These are phyloP conservation scores for Phaeodactylum tricornutum DNA, from an alignment of 108 stramenopile genomes.

Conservation along the genomic window DNA sequence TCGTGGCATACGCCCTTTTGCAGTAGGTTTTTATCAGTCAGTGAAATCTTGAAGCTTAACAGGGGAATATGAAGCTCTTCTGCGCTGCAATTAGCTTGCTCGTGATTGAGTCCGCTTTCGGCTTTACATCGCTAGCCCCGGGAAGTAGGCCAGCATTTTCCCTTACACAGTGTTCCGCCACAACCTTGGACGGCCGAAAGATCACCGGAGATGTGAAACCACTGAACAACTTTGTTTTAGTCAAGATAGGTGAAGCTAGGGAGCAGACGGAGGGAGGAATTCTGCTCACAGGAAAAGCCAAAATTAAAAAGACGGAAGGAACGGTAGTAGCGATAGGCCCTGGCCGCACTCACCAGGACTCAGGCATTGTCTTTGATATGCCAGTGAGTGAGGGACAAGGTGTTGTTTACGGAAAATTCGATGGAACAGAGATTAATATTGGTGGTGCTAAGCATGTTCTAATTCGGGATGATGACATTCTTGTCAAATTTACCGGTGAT, in stretches of 20 bases:
- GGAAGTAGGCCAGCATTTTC: too few relatives aligned
- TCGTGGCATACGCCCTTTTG: too few relatives aligned
- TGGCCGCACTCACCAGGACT: constrained; percentile 68
- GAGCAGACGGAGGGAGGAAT: constrained; percentile 75
- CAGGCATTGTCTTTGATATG: constrained; percentile 58
- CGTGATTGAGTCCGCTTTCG: too few relatives aligned
- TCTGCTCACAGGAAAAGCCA: constrained; percentile 70
- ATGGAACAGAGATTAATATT: constrained; percentile 81
- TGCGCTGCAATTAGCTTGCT: too few relatives aligned
- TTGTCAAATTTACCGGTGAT: constrained; percentile 70
- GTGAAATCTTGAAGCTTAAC: too few relatives aligned
- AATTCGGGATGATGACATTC: constrained; percentile 79
- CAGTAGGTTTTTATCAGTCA: too few relatives aligned
- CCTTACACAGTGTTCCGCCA: too few relatives aligned
- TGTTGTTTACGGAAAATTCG: constrained; percentile 84
- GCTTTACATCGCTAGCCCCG: too few relatives aligned
- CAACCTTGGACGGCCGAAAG: constrained; percentile 44
- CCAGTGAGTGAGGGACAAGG: constrained; percentile 63
- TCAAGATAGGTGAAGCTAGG: constrained; percentile 49
- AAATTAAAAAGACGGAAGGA: constrained; percentile 76
- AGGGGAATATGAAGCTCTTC: too few relatives aligned
- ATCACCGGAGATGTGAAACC: constrained; percentile 51
- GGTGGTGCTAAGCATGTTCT: constrained; percentile 64
- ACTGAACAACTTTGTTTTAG: constrained; percentile 74
- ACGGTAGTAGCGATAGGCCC: constrained; percentile 65